phyloP scores from a whole-genome alignment of 352 stramenopile genomes.

The Globisporangium radiosum region DNA sequence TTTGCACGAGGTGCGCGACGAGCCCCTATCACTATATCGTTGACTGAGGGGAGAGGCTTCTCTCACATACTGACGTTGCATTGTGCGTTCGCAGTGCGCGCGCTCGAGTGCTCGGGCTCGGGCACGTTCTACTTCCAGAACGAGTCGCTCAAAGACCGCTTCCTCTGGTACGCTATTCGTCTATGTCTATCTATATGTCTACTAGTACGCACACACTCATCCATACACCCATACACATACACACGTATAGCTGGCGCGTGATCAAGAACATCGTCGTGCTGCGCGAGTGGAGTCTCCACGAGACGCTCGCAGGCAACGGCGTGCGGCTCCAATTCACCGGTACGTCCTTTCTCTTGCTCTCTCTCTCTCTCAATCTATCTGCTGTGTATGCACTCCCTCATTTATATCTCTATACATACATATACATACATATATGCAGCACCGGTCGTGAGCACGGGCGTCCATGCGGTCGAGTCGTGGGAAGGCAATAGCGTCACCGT shows the following conservation, averaged over 20 bases:
- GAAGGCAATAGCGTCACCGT: constrained; percentile 45
- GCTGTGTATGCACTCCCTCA: too few relatives aligned
- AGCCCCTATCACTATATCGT: too few relatives aligned
- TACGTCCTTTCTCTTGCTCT: constrained; percentile 1
- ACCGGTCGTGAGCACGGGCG: constrained; percentile 45
- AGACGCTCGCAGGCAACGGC: constrained; percentile 44
- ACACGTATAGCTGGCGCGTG: constrained; percentile 43
- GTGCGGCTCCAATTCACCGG: constrained; percentile 49
- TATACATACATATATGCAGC: constrained; percentile 12
- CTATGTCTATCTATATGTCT: not conserved
- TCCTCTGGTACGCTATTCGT: constrained; percentile 33
- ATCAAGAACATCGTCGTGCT: constrained; percentile 69
- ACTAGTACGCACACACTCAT: not conserved
- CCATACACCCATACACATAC: not conserved
- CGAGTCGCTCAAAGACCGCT: constrained; percentile 55
- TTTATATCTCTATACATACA: not conserved
- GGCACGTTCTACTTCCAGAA: constrained; percentile 75
- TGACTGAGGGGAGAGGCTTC: too few relatives aligned
- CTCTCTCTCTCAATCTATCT: not conserved
- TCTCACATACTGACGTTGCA: not conserved
- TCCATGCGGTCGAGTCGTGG: constrained; percentile 60
- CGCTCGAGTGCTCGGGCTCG: constrained; percentile 56
- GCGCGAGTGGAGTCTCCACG: constrained; percentile 69
- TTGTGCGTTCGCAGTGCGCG: constrained; percentile 26
- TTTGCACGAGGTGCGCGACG: constrained; percentile 35